These are phyloP conservation scores for Amaranthus hypochondriacus DNA, from an alignment of 148 eudicot genomes.

Conservation along the genomic window DNA sequence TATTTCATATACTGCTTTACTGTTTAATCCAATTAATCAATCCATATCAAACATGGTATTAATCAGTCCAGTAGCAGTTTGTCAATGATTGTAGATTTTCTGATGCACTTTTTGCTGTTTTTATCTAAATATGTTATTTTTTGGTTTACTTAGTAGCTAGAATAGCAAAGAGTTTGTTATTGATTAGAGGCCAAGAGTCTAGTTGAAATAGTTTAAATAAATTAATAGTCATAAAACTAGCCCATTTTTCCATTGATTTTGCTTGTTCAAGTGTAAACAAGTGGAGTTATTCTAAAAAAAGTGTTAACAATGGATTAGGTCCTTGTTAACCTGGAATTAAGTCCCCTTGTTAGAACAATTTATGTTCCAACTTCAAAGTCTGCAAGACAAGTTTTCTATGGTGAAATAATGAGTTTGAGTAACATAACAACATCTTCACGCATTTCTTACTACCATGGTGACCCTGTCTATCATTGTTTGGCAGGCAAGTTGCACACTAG, in stretches of 20 bases:
- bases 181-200: not conserved
- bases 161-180: not conserved
- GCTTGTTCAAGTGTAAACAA: not conserved
- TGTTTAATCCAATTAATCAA: too few relatives aligned
- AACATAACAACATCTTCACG: too few relatives aligned
- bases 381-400: too few relatives aligned
- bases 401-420: too few relatives aligned
- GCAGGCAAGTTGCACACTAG: conserved; percentile 91
- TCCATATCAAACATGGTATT: too few relatives aligned
- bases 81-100: not conserved
- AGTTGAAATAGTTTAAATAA: not conserved
- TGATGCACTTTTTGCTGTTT: not conserved
- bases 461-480: conserved; percentile 4
- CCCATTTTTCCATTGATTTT: not conserved
- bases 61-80: too few relatives aligned
- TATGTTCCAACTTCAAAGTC: too few relatives aligned
- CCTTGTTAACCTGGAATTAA: too few relatives aligned
- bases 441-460: not conserved
- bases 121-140: not conserved
- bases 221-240: not conserved
- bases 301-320: too few relatives aligned
- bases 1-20: too few relatives aligned
- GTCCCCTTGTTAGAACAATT: too few relatives aligned
- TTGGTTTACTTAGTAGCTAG: not conserved
- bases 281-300: not conserved